Base-by-base conservation (phyloP, 2,329 filamentous ascomycete species). In the Aspergillus quadrilineatus region DNA sequence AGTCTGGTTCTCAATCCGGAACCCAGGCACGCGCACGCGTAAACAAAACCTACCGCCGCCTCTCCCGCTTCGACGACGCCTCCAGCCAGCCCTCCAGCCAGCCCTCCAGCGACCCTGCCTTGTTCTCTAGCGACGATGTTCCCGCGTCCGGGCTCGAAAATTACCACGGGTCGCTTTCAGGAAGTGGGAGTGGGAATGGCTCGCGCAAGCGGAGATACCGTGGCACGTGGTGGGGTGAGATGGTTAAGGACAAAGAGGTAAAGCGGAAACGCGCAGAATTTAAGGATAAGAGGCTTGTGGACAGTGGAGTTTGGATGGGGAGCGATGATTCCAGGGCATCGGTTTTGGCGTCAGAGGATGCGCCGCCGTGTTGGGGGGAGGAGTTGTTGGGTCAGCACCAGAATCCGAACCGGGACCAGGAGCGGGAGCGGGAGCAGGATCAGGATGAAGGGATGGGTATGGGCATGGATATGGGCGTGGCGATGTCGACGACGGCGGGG, bases 251-350 rank as follows among this genome's bases (percentile, higher is more conserved):
- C 53, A 56, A 67, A 41, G 67, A 73, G 52, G 63, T 66, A 29
- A 75, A 74, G 63, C 67, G 67, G 8, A 75, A 74, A 60, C 67
- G 76, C 55, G 71, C 69, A 3, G 72, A 74, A 39, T 79, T 79
- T 43, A 77, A 74, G 60, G 71, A 73, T 32, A 77, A 76, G 63
- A 68, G 77, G 22, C 65, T 77, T 58, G 66, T 77, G 29, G 77
- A 79, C 56, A 77, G 75, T 64, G 77, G 77, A 56, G 75, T 79
- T 9, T 79, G 76, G 72, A 77, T 79, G 75, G 75, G 72, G 2
- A 79, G 76, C 61, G 77, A 79, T 63, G 74, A 76, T 56, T 73
- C 39, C 39, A 6, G 39, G 7, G 39, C 17, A 5, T 17, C 67
- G 69, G 39, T 65, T 72, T 44, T 65, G 73, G 44, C 59, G 66